Base-by-base conservation (phyloP, 495 filamentous ascomycete species). In the Neurospora pannonica region DNA sequence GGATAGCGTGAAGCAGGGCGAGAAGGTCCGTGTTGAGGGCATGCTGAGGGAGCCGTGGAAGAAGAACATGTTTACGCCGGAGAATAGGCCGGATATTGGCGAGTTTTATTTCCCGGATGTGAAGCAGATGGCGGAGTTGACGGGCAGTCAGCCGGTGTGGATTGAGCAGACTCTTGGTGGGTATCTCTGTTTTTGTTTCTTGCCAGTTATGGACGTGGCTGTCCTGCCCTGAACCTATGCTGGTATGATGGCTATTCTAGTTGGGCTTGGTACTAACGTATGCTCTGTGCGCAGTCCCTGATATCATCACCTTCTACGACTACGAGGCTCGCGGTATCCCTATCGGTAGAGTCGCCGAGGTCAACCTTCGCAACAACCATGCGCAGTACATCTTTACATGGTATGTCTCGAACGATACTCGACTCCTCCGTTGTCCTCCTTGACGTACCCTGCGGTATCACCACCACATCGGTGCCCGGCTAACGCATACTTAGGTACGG, bases 341-440 rank as follows among this genome's bases (percentile, higher is more conserved):
- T 2, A 95, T 98, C 81, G 97, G 93, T n/a, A 88, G 94, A 79
- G 84, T 93, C 6, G 89, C 96, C 6, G 94, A 96, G 84, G 96
- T 99, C 74, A 97, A 96, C 82, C 83, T 99, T 81, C 89, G 92
- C 79, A 99, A 99, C 80, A 98, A 95, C 82, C 96, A 99, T 83
- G 90, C 93, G 76, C 95, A 99, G 84, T 99, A 99, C 79, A 98
- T 99, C 73, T 95, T 97, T 81, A 99, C 96, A 71, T 99, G 96
- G 96, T 97, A 89, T 79, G 90, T 85, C 6, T 37, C 1, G 8
- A 24, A 31, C 54, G 0, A 62, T 8, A 13, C 24, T 6, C n/a
- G 2, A 31, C 38, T 40, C 4, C n/a, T 0, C 6, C 28, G 1
- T 38, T 71, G 43, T 11, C 28, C 7, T 38, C 38, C 31, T 15